Conservation (phyloP, 345 rosid species). For the Lepidium sativum region DNA sequence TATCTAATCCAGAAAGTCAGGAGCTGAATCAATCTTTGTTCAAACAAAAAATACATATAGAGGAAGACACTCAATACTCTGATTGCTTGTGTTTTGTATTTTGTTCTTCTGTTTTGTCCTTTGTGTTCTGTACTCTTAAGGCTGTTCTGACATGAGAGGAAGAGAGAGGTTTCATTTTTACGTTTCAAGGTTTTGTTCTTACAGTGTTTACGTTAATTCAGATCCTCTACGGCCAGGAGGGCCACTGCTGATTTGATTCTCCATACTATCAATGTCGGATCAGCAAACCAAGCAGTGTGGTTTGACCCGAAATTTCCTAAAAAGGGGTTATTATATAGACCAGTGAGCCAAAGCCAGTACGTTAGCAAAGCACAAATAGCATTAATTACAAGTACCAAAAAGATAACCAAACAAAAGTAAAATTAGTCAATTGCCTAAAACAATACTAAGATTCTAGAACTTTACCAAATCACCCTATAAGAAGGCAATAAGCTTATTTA, state of each 20-base stretch:
- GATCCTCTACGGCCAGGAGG: too few relatives aligned
- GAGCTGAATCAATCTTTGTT: constrained; percentile 15
- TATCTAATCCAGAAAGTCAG: constrained; percentile 18
- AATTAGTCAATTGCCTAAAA: constrained; percentile 1
- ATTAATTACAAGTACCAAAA: not conserved
- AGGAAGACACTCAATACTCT: constrained; percentile 19
- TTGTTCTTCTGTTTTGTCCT: constrained; percentile 5
- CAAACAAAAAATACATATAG: constrained; percentile 12
- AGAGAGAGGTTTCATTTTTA: constrained; percentile 4
- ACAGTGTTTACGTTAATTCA: not conserved
- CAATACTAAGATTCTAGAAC: too few relatives aligned
- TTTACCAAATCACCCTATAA: too few relatives aligned
- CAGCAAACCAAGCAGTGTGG: not conserved
- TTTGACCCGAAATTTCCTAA: not conserved
- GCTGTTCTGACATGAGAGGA: constrained; percentile 21
- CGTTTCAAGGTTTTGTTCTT: not conserved
- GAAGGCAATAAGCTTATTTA: not conserved
- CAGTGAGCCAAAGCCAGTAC: not conserved
- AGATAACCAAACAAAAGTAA: too few relatives aligned
- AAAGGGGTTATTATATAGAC: not conserved
- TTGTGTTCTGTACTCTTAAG: not conserved
- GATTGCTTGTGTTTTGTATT: constrained; percentile 12
- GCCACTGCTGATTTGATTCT: not conserved
- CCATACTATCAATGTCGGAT: not conserved
- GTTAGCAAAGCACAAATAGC: not conserved